Evolutionary conservation across 2,329 filamentous ascomycete species (phyloP).

Genomic region (Pseudogymnoascus sp.): DNA sequence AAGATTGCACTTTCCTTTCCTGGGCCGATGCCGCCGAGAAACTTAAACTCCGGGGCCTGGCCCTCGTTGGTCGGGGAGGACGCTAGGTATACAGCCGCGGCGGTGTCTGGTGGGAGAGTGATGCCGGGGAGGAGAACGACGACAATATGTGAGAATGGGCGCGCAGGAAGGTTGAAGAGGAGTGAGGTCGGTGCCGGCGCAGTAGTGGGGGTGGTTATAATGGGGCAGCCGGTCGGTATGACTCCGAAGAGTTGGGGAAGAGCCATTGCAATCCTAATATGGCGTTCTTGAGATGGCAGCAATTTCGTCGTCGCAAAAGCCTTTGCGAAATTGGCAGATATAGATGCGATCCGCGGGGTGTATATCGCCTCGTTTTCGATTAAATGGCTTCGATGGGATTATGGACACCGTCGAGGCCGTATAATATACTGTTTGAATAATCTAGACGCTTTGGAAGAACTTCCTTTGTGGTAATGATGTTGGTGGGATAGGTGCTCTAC

Average conservation of each 20-base stretch:
- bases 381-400: not conserved
- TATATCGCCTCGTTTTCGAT: not conserved
- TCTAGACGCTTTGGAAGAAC: not conserved
- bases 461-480: not conserved
- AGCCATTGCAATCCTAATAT: slow-evolving; percentile 9
- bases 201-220: slow-evolving; percentile 48
- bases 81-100: slow-evolving; percentile 85
- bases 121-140: slow-evolving; percentile 81
- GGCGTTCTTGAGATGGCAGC: not conserved
- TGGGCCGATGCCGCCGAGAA: slow-evolving; percentile 81
- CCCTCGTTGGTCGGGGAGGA: slow-evolving; percentile 32
- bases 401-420: not conserved
- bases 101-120: slow-evolving; percentile 64
- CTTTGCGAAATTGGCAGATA: not conserved
- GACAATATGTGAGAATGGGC: slow-evolving; percentile 70
- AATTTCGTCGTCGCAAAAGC: not conserved
- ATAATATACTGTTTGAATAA: not conserved
- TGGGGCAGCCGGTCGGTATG: slow-evolving; percentile 52
- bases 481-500: not conserved
- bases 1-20: slow-evolving; percentile 92
- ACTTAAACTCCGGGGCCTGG: slow-evolving; percentile 57
- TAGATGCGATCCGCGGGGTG: not conserved
- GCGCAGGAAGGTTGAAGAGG: slow-evolving; percentile 44
- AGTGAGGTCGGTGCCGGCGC: slow-evolving; percentile 48
- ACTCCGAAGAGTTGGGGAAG: slow-evolving; percentile 44